Percentiles rank a stretch among this genome's conserved stretches.
Evolutionary conservation across 2,329 filamentous ascomycete genomes (phyloP).

Genomic region (Lachnum nothofagi): DNA sequence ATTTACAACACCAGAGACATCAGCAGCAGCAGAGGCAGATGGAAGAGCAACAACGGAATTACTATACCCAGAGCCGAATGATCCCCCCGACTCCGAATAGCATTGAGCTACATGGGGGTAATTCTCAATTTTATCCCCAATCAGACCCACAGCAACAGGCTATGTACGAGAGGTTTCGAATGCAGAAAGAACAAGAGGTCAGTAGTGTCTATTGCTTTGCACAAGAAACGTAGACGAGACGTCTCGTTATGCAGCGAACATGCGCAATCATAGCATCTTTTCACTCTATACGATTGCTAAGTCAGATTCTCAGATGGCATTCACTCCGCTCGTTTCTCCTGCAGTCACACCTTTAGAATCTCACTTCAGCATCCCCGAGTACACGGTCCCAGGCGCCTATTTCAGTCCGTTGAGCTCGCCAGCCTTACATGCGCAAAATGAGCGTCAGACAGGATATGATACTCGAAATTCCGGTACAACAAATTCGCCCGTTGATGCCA

Average conservation of each 20-base stretch:
- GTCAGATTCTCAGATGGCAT: constrained; percentile 54
- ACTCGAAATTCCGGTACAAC: constrained; percentile 35
- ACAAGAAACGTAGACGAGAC: not conserved
- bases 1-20: constrained; percentile 58
- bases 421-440: constrained; percentile 67
- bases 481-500: constrained; percentile 32
- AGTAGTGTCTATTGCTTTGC: constrained; percentile 27
- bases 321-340: constrained; percentile 78
- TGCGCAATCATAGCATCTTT: not conserved
- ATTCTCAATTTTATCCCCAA: constrained; percentile 54
- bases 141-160: constrained; percentile 51
- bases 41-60: constrained; percentile 48
- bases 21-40: constrained; percentile 46
- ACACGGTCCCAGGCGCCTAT: constrained; percentile 62
- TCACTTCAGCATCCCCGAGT: constrained; percentile 53
- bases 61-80: constrained; percentile 53
- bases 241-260: constrained; percentile 2
- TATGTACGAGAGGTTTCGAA: constrained; percentile 56
- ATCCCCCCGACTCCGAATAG: constrained; percentile 78
- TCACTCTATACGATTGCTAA: constrained; percentile 7
- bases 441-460: constrained; percentile 39
- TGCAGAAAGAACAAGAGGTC: constrained; percentile 64
- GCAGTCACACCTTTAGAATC: constrained; percentile 74
- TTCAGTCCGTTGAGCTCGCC: constrained; percentile 82
- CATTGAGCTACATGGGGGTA: constrained; percentile 64